Base-by-base conservation (phyloP, 163 green algal species). In the Chlamydomonas reinhardtii region DNA sequence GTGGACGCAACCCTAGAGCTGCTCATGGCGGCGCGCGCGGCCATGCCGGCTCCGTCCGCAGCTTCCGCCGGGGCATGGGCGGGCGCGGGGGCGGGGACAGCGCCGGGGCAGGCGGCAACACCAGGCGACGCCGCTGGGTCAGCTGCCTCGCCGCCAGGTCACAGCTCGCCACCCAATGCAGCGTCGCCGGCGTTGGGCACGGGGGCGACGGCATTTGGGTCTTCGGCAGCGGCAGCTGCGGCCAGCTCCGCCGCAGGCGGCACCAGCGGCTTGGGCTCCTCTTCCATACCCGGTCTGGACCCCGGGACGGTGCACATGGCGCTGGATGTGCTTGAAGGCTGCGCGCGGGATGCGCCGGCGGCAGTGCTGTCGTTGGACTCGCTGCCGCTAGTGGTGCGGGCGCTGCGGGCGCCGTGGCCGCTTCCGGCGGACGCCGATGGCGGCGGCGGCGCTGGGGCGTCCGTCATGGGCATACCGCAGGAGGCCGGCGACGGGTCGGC, bases 331-430 rank as follows among this genome's bases (percentile, higher is more conserved):
- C 27, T 85, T 68, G 66, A 85, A 54, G 32, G 79, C 31, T 85
- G 52, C 34, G 20, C 73, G 11, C 32, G 34, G 2, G 52, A 85
- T 19, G 79, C 79, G 6, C 24, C 79, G 16, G 52, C 79, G 0
- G 79, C 79, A 11, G 52, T 85, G 27, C 34, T 85, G 32, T 77
- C 79, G 39, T 25, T 85, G 32, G 79, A 85, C 52, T 78, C 52
- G 0, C 35, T 85, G 69, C 79, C 68, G 25, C 52, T 85, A 24
- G 22, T 85, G 37, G 79, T 77, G 6, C 24, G 54, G 34, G 79
- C 68, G 32, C 48, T 85, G 32, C 73, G 73, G 32, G 25, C 52
- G 69, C 68, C 68, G 3, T 85, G 79, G 79, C 78, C 78, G 2
- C 22, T 72, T 11, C 17, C 19, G 35, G 17, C 15, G 35, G 31